Base-by-base conservation (phyloP, 805 yeast genomes). In the Starmerella apis region DNA sequence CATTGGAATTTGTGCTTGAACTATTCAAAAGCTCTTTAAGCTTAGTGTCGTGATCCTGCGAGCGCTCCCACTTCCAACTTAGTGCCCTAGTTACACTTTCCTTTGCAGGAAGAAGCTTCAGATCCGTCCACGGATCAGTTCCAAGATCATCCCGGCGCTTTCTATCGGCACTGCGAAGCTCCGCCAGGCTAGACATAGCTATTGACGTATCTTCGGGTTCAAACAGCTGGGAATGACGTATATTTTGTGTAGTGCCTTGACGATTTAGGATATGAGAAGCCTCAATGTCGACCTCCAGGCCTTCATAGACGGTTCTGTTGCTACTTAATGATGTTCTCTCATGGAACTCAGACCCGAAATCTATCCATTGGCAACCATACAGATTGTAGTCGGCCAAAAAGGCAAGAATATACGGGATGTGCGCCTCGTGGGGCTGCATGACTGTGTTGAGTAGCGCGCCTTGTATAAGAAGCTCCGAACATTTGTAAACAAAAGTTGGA, bases 371-470 rank as follows among this genome's bases (percentile, higher is more conserved):
- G 64, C 96, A 85, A 1, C 95, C 94, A 61, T 74, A 85, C 27
- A 90, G 65, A 61, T 90, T 88, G 65, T 74, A 86, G 61, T 92
- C 98, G 0, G 83, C 71, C 24, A 86, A 63, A 60, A 90, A 86
- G 61, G 92, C 96, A 6, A 86, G 64, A 1, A 76, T 61, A 57
- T 71, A 82, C 0, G 95, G 87, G 11, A 90, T 72, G 61, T 92
- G 97, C 0, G 87, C 71, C 60, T 92, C 98, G 62, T 70, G 85
- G 0, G 80, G 77, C 42, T 79, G 80, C 13, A 68, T 55, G 0
- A 59, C 51, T 19, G 59, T 60, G 2, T 70, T 71, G 35, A 68
- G 56, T 1, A 76, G 59, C 3, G 65, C 65, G 0, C 80, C 80
- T 23, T 62, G 73, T 22, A 69, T 64, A 3, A 78, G 56, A 65